Evolutionary conservation across 1,139 yeast genomes (phyloP).

Genomic region (Saccharomyces uvarum): DNA sequence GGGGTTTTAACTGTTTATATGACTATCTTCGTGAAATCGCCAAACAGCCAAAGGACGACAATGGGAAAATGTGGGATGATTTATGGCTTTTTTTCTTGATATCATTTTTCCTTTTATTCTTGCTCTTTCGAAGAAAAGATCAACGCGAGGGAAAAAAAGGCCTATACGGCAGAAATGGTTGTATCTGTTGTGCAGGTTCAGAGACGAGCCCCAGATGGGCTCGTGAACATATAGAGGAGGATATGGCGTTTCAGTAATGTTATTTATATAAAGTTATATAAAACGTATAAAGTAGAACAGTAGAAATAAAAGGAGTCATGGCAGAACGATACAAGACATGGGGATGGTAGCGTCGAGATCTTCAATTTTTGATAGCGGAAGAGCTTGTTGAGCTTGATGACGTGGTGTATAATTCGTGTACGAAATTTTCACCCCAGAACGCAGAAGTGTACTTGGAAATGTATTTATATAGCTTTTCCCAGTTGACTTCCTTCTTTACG

Average conservation of each 20-base stretch:
- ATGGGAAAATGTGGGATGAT: background rate
- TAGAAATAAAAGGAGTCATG: background rate
- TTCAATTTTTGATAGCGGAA: background rate
- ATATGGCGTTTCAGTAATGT: background rate
- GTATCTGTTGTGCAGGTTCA: background rate
- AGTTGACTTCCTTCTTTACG: slow-evolving; percentile 71
- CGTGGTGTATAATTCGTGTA: slow-evolving; percentile 61
- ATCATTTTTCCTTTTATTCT: background rate
- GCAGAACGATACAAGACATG: background rate
- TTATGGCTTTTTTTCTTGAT: background rate
- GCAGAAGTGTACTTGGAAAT: slow-evolving; percentile 89
- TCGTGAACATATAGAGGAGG: background rate
- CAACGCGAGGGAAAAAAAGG: background rate
- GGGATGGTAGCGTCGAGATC: background rate
- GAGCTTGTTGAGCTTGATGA: slow-evolving; percentile 1
- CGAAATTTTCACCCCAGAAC: slow-evolving; percentile 96
- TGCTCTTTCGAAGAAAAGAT: background rate
- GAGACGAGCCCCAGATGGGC: background rate
- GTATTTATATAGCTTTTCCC: slow-evolving; percentile 74
- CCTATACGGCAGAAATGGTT: background rate
- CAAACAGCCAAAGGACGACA: background rate
- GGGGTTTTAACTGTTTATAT: background rate
- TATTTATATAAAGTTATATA: background rate
- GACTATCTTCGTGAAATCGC: background rate
- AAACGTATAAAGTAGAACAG: background rate